Base-by-base conservation (phyloP, 1,139 yeast genomes). In the Blastobotrys buckinghamii region DNA sequence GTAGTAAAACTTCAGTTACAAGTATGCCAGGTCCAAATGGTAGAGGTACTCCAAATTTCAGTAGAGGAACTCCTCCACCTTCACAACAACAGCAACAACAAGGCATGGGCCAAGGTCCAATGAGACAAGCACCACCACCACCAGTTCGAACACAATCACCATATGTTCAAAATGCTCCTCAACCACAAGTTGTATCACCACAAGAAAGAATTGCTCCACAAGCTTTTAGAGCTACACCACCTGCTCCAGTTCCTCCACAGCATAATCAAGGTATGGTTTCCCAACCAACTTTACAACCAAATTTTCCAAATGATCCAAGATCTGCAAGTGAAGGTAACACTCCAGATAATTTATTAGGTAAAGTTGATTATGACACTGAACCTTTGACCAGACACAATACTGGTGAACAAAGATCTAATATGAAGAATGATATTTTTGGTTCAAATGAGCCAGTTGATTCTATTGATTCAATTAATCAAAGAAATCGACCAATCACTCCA, bases 261-360 rank as follows among this genome's bases (percentile, higher is more conserved):
- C 44, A 40, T 19, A 27, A 17, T 5, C 29, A 15, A n/a, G 35
- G 44, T 2, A 30, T 29, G 29, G 36, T 16, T 2, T 17, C 42
- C 3, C 42, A 39, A 19, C 42, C 42, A 22, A n/a, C 22, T 39
- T 19, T 39, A n/a, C 24, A 8, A 27, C 8, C 7, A 10, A 35
- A 35, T 17, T 22, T 22, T 22, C 5, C 12, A 16, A 20, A 20
- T 42, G 27, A 30, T 15, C 41, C 44, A 7, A 27, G 68, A 42
- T 55, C 60, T 20, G 64, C 64, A 8, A 62, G 67, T 6, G 64
- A 61, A 36, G 69, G 69, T 19, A 54, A 56, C 22, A 58, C 54
- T 48, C 64, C 65, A 42, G 62, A 62, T 48, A 61, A 62, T 49
- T 50, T 62, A 44, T 55, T 62, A 47, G 54, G 59, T 8, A 53